Evolutionary conservation across 2,329 filamentous ascomycete genomes (phyloP).

Genomic region (Ceratocystis papillata): DNA sequence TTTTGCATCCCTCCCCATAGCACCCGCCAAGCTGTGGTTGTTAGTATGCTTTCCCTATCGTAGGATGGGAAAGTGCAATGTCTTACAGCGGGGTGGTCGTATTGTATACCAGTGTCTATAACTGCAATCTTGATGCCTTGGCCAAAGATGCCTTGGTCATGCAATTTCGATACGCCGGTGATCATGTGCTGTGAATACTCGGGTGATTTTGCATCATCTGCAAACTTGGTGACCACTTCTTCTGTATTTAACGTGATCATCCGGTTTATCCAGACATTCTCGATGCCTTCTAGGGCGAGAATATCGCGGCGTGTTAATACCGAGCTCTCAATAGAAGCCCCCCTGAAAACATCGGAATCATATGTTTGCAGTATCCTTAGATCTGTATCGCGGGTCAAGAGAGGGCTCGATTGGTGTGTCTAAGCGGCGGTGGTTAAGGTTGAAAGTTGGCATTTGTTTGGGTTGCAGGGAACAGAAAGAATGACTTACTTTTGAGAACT

Average conservation of each 20-base stretch:
- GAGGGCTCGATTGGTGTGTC: slow-evolving; percentile 3
- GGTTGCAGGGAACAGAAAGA: not conserved
- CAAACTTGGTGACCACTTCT: slow-evolving; percentile 10
- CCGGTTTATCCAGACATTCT: slow-evolving; percentile 37
- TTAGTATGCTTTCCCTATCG: not conserved
- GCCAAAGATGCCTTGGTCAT: slow-evolving; percentile 33
- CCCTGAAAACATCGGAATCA: slow-evolving; percentile 42
- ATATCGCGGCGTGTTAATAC: slow-evolving; percentile 37
- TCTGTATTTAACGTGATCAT: slow-evolving; percentile 31
- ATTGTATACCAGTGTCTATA: slow-evolving; percentile 36
- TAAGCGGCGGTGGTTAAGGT: not conserved
- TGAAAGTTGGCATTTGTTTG: not conserved
- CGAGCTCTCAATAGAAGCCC: slow-evolving; percentile 43
- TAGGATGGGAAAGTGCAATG: not conserved
- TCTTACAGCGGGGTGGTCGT: slow-evolving; percentile 30
- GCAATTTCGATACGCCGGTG: slow-evolving; percentile 35
- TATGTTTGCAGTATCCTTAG: slow-evolving; percentile 13
- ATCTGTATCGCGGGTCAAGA: not conserved
- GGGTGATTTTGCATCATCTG: slow-evolving; percentile 17
- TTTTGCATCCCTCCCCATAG: slow-evolving; percentile 34
- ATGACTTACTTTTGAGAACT: slow-evolving; percentile 13
- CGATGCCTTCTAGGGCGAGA: slow-evolving; percentile 33
- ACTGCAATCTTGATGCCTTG: slow-evolving; percentile 34
- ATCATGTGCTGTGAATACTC: slow-evolving; percentile 34
- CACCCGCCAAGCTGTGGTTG: slow-evolving; percentile 33